Conservation (phyloP, 495 filamentous ascomycete species). For the Xylaria scruposa region DNA sequence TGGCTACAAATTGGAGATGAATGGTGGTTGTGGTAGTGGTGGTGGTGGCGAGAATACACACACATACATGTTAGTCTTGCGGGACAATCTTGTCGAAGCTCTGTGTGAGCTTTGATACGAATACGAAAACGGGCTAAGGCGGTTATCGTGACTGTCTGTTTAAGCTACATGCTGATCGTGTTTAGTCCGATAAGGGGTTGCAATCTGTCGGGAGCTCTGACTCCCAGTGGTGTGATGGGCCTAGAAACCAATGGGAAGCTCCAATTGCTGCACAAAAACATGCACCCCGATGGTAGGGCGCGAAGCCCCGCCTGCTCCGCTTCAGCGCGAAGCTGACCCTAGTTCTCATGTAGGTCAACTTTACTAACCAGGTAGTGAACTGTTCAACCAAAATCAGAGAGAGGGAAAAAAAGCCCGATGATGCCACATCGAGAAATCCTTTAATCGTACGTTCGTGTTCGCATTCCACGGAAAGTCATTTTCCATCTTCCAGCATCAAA, state of each 20-base stretch:
- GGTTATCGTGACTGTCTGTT: conserved; percentile 19
- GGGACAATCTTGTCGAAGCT: not conserved
- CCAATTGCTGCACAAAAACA: not conserved
- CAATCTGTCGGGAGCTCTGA: conserved; percentile 3
- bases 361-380: not conserved
- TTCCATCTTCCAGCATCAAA: not conserved
- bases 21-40: not conserved
- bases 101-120: conserved; percentile 19
- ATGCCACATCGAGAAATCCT: conserved; percentile 9
- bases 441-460: conserved; percentile 27
- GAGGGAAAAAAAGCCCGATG: not conserved
- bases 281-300: not conserved
- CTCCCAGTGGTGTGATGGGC: conserved; percentile 25
- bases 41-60: conserved; percentile 9
- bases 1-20: not conserved
- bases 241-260: conserved; percentile 16
- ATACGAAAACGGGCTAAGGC: conserved; percentile 27
- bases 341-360: not conserved
- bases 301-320: not conserved
- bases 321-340: not conserved
- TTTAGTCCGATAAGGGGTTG: conserved; percentile 7
- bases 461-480: not conserved
- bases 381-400: not conserved
- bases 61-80: not conserved
- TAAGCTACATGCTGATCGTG: not conserved